phyloP scores from a whole-genome alignment of 106 monocot genomes.

The Cymbidium sinense region DNA sequence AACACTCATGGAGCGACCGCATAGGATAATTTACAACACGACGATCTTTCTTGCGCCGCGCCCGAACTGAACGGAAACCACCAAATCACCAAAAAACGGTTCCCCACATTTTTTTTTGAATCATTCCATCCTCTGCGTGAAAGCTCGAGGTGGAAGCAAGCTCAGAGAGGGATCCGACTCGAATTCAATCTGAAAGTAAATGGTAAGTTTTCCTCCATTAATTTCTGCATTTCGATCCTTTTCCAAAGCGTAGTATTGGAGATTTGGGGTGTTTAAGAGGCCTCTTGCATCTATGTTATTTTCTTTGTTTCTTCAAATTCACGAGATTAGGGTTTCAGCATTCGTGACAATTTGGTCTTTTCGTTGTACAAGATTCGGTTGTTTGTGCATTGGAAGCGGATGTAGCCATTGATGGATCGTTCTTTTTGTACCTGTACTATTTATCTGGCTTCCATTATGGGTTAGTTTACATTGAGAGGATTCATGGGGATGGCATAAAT shows the following conservation, averaged over 20 bases:
- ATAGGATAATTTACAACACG: background rate
- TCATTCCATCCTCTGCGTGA: background rate
- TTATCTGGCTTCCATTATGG: background rate
- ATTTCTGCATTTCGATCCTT: background rate
- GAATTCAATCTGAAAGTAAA: background rate
- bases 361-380: background rate
- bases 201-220: slow-evolving; percentile 8
- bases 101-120: background rate
- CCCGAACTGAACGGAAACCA: background rate
- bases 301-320: background rate
- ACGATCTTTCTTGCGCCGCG: background rate
- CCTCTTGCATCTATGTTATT: background rate
- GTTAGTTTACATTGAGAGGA: background rate
- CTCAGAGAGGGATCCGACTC: background rate
- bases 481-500: background rate
- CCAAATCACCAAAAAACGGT: background rate
- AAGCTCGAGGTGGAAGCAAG: background rate
- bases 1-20: background rate
- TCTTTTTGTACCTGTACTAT: background rate
- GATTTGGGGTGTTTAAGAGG: background rate
- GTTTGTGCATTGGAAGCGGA: background rate
- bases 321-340: background rate
- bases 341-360: background rate
- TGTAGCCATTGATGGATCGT: background rate
- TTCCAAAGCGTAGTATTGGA: background rate